Evolutionary conservation across 768 basidiomycete species (phyloP).

Genomic region (Calocybe gangraenosa): DNA sequence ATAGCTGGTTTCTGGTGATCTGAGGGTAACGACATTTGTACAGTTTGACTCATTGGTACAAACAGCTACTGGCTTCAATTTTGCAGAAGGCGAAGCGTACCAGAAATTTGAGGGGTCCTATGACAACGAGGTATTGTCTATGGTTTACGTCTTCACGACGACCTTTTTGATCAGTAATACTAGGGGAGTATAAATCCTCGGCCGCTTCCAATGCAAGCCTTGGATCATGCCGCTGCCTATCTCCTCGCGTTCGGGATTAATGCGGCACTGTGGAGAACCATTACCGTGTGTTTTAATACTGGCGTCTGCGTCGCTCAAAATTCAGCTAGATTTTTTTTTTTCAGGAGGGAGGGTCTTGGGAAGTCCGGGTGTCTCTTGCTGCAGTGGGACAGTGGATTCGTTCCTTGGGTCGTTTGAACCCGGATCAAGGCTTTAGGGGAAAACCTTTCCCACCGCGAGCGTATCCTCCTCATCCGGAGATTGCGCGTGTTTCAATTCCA

Average conservation of each 20-base stretch:
- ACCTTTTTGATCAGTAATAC: neutral
- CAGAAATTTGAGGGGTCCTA: conserved; percentile 21
- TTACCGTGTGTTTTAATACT: conserved; percentile 33
- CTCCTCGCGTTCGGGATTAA: conserved; percentile 56
- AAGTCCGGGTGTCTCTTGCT: conserved; percentile 56
- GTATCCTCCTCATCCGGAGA: conserved; percentile 32
- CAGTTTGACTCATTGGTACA: conserved; percentile 69
- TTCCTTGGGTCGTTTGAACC: conserved; percentile 42
- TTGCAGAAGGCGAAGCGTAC: conserved; percentile 51
- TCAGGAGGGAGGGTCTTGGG: conserved; percentile 60
- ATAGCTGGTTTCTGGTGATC: neutral
- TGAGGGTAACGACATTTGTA: neutral
- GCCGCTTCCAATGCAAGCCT: conserved; percentile 49
- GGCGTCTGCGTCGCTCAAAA: neutral
- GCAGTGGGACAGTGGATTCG: conserved; percentile 55
- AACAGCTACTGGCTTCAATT: conserved; percentile 56
- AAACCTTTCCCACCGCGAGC: conserved; percentile 32
- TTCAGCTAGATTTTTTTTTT: neutral
- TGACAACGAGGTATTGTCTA: neutral
- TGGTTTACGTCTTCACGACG: neutral
- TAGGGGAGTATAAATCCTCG: neutral
- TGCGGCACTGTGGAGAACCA: conserved; percentile 48
- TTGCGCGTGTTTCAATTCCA: conserved; percentile 25
- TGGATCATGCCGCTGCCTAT: conserved; percentile 60
- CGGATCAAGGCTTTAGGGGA: conserved; percentile 39